phyloP scores from a whole-genome alignment of 2,329 filamentous ascomycete species.

The Monilinia polystroma region DNA sequence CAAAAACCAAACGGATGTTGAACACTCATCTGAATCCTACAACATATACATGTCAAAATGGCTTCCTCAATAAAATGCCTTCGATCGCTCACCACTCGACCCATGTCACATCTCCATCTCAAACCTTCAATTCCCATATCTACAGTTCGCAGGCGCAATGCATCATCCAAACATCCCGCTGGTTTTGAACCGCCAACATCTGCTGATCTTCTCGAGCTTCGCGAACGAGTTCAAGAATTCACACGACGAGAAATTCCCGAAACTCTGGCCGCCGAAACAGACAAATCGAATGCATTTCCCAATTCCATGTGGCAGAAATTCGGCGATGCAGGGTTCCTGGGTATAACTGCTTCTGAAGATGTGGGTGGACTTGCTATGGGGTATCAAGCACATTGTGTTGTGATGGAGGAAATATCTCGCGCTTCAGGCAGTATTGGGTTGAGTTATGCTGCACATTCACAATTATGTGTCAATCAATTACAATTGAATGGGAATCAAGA shows the following conservation, averaged over 20 bases:
- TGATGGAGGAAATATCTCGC: slow-evolving; percentile 91
- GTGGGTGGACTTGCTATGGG: slow-evolving; percentile 89
- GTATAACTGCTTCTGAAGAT: slow-evolving; percentile 89
- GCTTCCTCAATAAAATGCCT: slow-evolving; percentile 32
- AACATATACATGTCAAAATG: slow-evolving; percentile 28
- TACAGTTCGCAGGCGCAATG: slow-evolving; percentile 45
- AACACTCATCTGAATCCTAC: background rate
- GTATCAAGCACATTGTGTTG: slow-evolving; percentile 93
- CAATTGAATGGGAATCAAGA: slow-evolving; percentile 79
- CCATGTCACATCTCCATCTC: slow-evolving; percentile 33
- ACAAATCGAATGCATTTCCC: slow-evolving; percentile 84
- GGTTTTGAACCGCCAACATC: slow-evolving; percentile 57
- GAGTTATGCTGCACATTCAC: slow-evolving; percentile 93
- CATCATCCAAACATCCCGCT: slow-evolving; percentile 68
- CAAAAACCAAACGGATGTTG: slow-evolving; percentile 5
- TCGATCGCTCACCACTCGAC: slow-evolving; percentile 30
- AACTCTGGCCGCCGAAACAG: slow-evolving; percentile 78
- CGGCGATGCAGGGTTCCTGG: slow-evolving; percentile 85
- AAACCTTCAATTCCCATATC: slow-evolving; percentile 31
- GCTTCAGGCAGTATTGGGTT: slow-evolving; percentile 82
- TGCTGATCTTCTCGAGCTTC: slow-evolving; percentile 52
- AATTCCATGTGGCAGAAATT: slow-evolving; percentile 90
- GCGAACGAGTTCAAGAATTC: slow-evolving; percentile 67
- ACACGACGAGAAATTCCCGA: slow-evolving; percentile 82
- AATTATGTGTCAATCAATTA: slow-evolving; percentile 94